Conservation (phyloP, 1,284 basidiomycete genomes). For the Trametes pubescens region DNA sequence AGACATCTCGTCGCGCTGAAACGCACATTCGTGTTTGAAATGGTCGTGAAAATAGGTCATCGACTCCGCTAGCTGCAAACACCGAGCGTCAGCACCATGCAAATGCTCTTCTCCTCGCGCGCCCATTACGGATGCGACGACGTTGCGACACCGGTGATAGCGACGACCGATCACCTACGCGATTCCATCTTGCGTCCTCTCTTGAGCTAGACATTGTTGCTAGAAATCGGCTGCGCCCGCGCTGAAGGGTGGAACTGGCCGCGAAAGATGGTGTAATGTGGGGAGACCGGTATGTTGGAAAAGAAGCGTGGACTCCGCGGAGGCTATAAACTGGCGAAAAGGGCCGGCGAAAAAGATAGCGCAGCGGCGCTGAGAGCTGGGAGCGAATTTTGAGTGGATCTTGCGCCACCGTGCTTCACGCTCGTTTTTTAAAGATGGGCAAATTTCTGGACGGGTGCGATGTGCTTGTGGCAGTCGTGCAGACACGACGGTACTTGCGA, state of each 20-base stretch:
- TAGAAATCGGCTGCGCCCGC: not conserved
- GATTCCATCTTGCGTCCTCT: slow-evolving; percentile 29
- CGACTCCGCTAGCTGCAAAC: slow-evolving; percentile 33
- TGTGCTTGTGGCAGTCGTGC: not conserved
- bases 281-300: not conserved
- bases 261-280: not conserved
- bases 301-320: not conserved
- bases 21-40: slow-evolving; percentile 45
- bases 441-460: not conserved
- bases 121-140: not conserved
- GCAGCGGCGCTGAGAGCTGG: not conserved
- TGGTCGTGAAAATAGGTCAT: slow-evolving; percentile 43
- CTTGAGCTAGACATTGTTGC: slow-evolving; percentile 16
- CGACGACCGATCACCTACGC: slow-evolving; percentile 17
- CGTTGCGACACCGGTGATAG: not conserved
- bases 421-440: not conserved
- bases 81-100: not conserved
- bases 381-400: not conserved
- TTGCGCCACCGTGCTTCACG: not conserved
- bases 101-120: not conserved
- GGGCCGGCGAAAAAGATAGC: slow-evolving; percentile 1
- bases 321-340: not conserved
- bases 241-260: not conserved
- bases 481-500: not conserved
- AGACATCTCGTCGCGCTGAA: not conserved